Evolutionary conservation across 73 alveolate genomes (phyloP), one percentile per base, ranked within the genome.

Genomic region (Paramecium caudatum): DNA sequence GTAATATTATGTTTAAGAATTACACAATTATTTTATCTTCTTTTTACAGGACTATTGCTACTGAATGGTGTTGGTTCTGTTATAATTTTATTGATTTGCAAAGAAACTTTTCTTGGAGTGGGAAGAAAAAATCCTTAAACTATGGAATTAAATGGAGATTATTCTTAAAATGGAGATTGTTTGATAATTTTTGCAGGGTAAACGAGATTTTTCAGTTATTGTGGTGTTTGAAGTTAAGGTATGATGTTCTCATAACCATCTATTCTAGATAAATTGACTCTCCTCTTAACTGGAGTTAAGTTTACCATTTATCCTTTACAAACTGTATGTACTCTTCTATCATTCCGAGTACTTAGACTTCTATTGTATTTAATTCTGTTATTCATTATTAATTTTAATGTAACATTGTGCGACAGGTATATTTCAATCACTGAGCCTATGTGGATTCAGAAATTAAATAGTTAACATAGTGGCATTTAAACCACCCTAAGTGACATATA

Each of bases 71-170:
- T 55, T 27, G 80, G 80, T 55, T 55, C 80, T 2, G 80, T 55
- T 19, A 55, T 55, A 23, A 55, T 55, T 55, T 55, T 55, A 43
- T 55, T 55, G 30, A 55, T 19, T 55, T 55, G 30, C 30, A 55
- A 55, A 27, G 41, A 55, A 23, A 15, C 30, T 55, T 55, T 55
- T 55, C 80, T 55, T 0, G 80, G 80, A 23, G 80, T 55, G 12
- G 80, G 80, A 27, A 55, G 30, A 27, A 55, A 55, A 27, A 27
- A 55, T 8, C 80, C 80, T 55, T 55, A 55, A 25, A 55, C 80
- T 27, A 55, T 55, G n/a, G 23, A 27, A 55, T 23, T 55, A 6
- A 55, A 55, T 27, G 36, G 46, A 55, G 25, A 27, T 10, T 55
- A 37, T 55, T 55, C 80, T 55, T 19, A 55, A 23, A 27, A 55